Evolutionary conservation across 2,329 filamentous ascomycete species (phyloP), one percentile per base, ranked within the genome.

Genomic region (Acarospora socialis): DNA sequence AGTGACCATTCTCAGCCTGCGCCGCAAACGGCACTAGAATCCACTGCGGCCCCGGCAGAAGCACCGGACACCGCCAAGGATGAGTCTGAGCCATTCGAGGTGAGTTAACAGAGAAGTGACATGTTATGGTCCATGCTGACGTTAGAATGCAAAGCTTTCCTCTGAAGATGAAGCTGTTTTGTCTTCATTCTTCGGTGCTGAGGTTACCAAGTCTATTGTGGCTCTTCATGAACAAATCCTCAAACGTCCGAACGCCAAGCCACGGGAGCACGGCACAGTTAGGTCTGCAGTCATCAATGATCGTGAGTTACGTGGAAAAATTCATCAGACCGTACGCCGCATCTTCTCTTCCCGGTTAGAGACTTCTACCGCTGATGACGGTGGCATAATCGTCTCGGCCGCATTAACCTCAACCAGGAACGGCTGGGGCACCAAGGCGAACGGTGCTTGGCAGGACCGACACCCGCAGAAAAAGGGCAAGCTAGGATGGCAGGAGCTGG

Each of bases 261-360:
- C 71, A 1, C 55, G 61, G 30, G 65, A 68, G 15, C 66, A 76
- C 39, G 63, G 65, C 5, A 56, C 57, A 4, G 48, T 79, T 21
- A 57, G 58, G 7, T 67, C 68, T 2, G 53, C 61, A 5, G 56
- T 63, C 3, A 68, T 81, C 22, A 53, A 59, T 3, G 73, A 79
- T 43, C 74, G 75, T 41, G 65, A 68, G 12, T 50, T 63, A 34
- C 71, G 77, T 5, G 73, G 72, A 21, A 60, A 68, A 39, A 67
- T 79, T 5, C 77, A 82, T 49, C 60, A 71, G 42, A 59, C 63
- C 6, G 61, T 93, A 27, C 80, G 86, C 16, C 76, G 77, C 23
- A 77, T 92, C 38, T 93, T 93, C 53, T 61, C 64, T n/a, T 77
- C 75, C 3, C 69, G 72, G 34, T 65, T 93, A 30, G 81, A 92